Evolutionary conservation across 441 rosid species (phyloP).

Genomic region (Pelargonium cotyledonis): DNA sequence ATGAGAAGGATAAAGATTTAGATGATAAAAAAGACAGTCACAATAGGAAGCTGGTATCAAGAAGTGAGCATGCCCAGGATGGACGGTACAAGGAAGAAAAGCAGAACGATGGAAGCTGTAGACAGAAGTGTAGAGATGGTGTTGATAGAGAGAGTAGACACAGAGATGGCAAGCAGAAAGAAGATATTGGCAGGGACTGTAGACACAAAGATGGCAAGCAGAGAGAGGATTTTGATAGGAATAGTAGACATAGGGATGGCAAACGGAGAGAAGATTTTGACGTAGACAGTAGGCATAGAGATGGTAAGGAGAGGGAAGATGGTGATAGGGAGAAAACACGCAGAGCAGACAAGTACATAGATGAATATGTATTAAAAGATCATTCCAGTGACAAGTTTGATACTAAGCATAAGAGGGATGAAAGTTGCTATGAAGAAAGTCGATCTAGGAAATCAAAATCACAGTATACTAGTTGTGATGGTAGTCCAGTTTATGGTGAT

Average conservation of each 20-base stretch:
- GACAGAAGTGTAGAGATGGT: not conserved
- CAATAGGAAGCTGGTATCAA: not conserved
- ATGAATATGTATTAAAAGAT: slow-evolving; percentile 4
- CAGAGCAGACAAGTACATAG: slow-evolving; percentile 3
- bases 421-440: not conserved
- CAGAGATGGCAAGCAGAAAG: not conserved
- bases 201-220: not conserved
- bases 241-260: not conserved
- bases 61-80: slow-evolving; percentile 3
- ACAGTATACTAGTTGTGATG: not conserved
- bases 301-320: slow-evolving; percentile 7
- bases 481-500: slow-evolving; percentile 6
- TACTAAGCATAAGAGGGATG: slow-evolving; percentile 9
- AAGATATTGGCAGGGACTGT: not conserved
- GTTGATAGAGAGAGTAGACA: slow-evolving; percentile 1
- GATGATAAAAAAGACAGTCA: slow-evolving; percentile 3
- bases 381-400: not conserved
- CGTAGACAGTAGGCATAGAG: not conserved
- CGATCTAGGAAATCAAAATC: slow-evolving; percentile 5
- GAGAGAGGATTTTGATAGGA: slow-evolving; percentile 3
- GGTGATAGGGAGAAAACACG: slow-evolving; percentile 1
- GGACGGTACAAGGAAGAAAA: slow-evolving; percentile 5
- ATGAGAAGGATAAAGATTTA: slow-evolving; percentile 1
- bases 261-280: not conserved
- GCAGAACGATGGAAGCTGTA: slow-evolving; percentile 1